A percentile compares a stretch with the other conserved stretches of the same genome.
Evolutionary conservation across 257 asterid species (phyloP).

Genomic region (Nemophila menziesii): DNA sequence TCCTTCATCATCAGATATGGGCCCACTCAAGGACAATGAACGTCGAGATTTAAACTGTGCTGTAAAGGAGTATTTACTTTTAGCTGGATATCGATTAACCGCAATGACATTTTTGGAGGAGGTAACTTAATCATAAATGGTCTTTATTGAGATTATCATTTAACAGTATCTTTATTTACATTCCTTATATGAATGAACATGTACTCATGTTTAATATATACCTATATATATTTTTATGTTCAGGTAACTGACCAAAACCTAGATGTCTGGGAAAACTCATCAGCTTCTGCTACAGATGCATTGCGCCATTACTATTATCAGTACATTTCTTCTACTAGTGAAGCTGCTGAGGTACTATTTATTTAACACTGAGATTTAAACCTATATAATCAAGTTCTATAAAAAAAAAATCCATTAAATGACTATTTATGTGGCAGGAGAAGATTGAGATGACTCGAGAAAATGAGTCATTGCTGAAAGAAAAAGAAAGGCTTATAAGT

Average conservation of each 20-base stretch:
- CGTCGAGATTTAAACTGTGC: slow-evolving; percentile 86
- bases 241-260: slow-evolving; percentile 85
- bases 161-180: too few relatives aligned
- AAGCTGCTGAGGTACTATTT: slow-evolving; percentile 72
- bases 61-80: slow-evolving; percentile 79
- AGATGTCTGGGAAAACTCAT: slow-evolving; percentile 71
- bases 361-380: not conserved
- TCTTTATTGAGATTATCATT: too few relatives aligned
- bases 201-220: slow-evolving; percentile 7
- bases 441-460: slow-evolving; percentile 67
- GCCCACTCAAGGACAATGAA: slow-evolving; percentile 79
- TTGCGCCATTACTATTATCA: slow-evolving; percentile 91
- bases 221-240: too few relatives aligned
- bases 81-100: slow-evolving; percentile 93
- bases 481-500: slow-evolving; percentile 57
- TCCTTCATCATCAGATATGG: slow-evolving; percentile 56
- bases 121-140: slow-evolving; percentile 33
- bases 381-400: not conserved
- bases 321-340: slow-evolving; percentile 73
- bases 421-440: slow-evolving; percentile 46
- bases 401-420: not conserved
- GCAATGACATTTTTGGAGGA: slow-evolving; percentile 99
- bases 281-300: slow-evolving; percentile 85
- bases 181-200: not conserved
- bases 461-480: slow-evolving; percentile 56